Base-by-base conservation (phyloP, 768 basidiomycete species). In the Psilocybe subaeruginosa region DNA sequence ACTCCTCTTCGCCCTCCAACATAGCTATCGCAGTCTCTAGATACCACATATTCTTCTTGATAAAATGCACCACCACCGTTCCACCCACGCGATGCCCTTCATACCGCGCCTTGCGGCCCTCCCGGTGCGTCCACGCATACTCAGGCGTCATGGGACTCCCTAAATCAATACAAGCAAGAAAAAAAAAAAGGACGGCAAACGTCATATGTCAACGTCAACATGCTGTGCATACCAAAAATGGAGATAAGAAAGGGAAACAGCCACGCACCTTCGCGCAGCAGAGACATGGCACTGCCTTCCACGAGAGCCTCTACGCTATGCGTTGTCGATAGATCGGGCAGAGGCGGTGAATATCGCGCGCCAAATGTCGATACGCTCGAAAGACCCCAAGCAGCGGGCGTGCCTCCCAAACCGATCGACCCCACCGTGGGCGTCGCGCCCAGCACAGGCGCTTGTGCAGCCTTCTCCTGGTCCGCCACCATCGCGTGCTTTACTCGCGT, bases 21-120 rank as follows among this genome's bases (percentile, higher is more conserved):
- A 99, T 78, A 16, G 94, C 95, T 9, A 95, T 76, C 9, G 94
- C 93, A 4, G 96, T 93, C 77, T 99, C 97, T 66, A 95, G 74
- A 76, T 92, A 98, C 97, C 97, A 99, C 77, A 92, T 91, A 65
- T 93, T 88, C 73, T 93, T 91, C 87, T 98, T 99, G 81, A 99
- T 90, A 72, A 93, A 98, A 77, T 99, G 97, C 54, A 99, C 95
- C 19, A 95, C 92, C 49, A 96, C 84, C 2, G 97, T 99, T 4
- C 97, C 97, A 3, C 97, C 97, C 8, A 94, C 85, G 19, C 91
- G 88, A 60, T 83, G 77, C 48, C 80, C 81, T 64, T 86, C 82
- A 69, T 92, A 92, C 49, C 85, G 85, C 52, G 73, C 83, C 64
- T 76, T 69, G 45, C 87, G 80, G 51, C 91, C 90, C 79, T 94